phyloP scores from a whole-genome alignment of 805 yeast species.

The Komagataella mondaviorum region DNA sequence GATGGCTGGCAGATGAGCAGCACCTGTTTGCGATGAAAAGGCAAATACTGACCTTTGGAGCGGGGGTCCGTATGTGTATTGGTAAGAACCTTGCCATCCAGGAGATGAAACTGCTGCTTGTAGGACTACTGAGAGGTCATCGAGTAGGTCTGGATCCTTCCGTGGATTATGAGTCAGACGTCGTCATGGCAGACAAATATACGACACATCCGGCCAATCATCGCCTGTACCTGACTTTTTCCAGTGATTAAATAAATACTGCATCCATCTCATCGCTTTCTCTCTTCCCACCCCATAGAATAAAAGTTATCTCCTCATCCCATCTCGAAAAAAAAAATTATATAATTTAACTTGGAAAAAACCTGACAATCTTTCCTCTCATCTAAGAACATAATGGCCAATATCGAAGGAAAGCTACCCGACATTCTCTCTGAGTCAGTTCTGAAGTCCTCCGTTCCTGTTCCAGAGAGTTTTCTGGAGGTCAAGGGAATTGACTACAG shows the following conservation, averaged over 20 bases:
- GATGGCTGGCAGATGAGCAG: conserved; percentile 39
- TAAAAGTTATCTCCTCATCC: not conserved
- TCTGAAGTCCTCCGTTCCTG: conserved; percentile 71
- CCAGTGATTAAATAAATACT: not conserved
- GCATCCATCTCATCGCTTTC: not conserved
- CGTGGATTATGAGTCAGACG: conserved; percentile 12
- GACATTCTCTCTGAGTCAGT: conserved; percentile 84
- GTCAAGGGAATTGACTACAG: conserved; percentile 90
- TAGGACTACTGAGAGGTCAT: conserved; percentile 38
- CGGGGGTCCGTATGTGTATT: conserved; percentile 62
- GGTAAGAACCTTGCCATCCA: conserved; percentile 57
- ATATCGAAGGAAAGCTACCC: conserved; percentile 25
- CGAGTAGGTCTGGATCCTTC: conserved; percentile 10
- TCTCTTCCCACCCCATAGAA: not conserved
- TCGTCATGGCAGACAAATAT: conserved; percentile 16
- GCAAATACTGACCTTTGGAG: conserved; percentile 56
- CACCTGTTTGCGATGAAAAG: conserved; percentile 32
- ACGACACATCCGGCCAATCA: conserved; percentile 14
- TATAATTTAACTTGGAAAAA: conserved; percentile 27
- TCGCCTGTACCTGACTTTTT: not conserved
- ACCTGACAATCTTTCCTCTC: conserved; percentile 37
- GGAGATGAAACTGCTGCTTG: conserved; percentile 47
- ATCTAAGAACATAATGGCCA: conserved; percentile 29
- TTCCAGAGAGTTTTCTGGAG: conserved; percentile 64
- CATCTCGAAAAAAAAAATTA: not conserved